Percentiles rank a stretch among this genome's conserved stretches.
These are phyloP conservation scores for Candolleomyces aberdarensis DNA, from an alignment of 768 basidiomycete genomes.

Conservation along the genomic window DNA sequence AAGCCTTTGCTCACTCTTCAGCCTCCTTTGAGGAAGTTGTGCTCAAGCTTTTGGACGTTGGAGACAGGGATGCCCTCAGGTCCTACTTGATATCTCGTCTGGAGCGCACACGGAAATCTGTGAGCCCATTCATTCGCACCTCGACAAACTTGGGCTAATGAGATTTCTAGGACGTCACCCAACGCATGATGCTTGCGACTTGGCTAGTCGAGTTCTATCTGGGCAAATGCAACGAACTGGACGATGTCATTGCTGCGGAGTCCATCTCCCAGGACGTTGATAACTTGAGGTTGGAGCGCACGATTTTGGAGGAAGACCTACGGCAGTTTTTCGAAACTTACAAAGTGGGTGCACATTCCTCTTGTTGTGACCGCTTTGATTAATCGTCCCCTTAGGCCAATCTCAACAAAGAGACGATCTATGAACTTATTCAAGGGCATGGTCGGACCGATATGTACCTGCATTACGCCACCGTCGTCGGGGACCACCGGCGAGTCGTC, in stretches of 20 bases:
- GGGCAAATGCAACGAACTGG: constrained; percentile 93
- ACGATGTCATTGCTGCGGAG: constrained; percentile 90
- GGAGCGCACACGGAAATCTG: constrained; percentile 80
- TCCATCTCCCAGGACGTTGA: constrained; percentile 78
- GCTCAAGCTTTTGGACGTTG: constrained; percentile 84
- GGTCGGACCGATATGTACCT: constrained; percentile 92
- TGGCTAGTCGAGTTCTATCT: constrained; percentile 99
- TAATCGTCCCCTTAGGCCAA: constrained; percentile 44
- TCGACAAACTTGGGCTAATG: not conserved
- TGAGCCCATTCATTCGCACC: constrained; percentile 31
- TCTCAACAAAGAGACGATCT: constrained; percentile 80
- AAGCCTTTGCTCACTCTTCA: constrained; percentile 87
- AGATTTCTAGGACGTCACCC: constrained; percentile 73
- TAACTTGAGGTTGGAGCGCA: constrained; percentile 75
- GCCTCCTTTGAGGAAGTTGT: constrained; percentile 89
- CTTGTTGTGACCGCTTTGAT: not conserved
- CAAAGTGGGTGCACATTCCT: constrained; percentile 51
- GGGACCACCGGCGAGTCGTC: constrained; percentile 81
- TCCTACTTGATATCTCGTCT: constrained; percentile 87
- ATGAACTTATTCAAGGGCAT: constrained; percentile 91
- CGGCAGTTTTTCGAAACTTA: constrained; percentile 92
- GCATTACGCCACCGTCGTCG: constrained; percentile 79
- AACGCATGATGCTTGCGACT: constrained; percentile 96
- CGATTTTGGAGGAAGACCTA: constrained; percentile 89
- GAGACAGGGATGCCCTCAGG: constrained; percentile 86